A percentile compares a stretch with the other conserved stretches of the same genome.
These are phyloP conservation scores for Fusarium tricinctum DNA, from an alignment of 2,329 filamentous ascomycete genomes.

Conservation along the genomic window DNA sequence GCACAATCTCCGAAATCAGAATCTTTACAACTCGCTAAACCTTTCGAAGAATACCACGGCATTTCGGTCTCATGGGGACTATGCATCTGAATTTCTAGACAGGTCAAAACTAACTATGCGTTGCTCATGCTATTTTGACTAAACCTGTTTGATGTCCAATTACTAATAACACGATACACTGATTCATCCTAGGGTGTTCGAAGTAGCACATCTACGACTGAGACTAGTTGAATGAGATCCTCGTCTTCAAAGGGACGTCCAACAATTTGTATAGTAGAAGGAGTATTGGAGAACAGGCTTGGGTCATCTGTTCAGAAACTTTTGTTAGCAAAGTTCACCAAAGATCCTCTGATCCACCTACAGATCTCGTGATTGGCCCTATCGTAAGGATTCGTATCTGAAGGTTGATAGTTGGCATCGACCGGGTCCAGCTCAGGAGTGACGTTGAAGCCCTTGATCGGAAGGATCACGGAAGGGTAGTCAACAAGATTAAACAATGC, in stretches of 20 bases:
- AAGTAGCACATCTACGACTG: conserved; percentile 1
- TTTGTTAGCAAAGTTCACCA: background rate
- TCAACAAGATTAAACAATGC: conserved; percentile 24
- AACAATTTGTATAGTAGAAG: conserved; percentile 21
- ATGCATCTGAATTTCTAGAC: no score
- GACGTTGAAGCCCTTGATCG: background rate
- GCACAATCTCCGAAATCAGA: background rate
- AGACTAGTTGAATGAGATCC: conserved; percentile 10
- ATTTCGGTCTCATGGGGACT: no score
- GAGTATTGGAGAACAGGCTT: background rate
- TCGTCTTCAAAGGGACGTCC: conserved; percentile 27
- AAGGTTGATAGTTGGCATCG: background rate
- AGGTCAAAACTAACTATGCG: no score
- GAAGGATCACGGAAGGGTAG: conserved; percentile 21
- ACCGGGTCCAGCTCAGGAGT: background rate
- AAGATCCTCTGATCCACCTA: background rate
- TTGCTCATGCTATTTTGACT: no score
- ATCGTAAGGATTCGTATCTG: conserved; percentile 18
- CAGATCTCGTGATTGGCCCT: conserved; percentile 19
- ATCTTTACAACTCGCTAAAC: background rate
- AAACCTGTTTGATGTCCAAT: background rate
- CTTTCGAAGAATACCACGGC: no score
- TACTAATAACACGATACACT: background rate
- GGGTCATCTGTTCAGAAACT: background rate
- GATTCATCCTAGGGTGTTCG: background rate